Conservation (phyloP, 257 asterid species). For the Primulina tabacum region DNA sequence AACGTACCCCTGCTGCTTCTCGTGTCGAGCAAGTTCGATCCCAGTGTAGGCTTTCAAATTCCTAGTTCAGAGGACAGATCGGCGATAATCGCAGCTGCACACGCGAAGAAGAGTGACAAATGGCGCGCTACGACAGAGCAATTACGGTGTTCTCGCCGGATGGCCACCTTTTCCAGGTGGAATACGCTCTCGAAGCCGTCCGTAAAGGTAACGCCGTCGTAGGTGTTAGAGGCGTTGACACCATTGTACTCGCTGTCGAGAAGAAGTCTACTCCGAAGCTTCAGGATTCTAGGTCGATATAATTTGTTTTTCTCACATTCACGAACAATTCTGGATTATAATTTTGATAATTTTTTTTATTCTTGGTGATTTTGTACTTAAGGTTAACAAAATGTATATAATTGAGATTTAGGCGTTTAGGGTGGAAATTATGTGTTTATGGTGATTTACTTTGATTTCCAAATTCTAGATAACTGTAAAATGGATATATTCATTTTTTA, state of each 20-base stretch:
- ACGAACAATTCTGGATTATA: background rate
- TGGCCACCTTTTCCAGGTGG: conserved; percentile 66
- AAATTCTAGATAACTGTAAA: too few relatives aligned
- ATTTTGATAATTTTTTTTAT: too few relatives aligned
- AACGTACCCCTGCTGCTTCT: background rate
- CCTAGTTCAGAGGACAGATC: background rate
- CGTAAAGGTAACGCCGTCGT: conserved; percentile 69
- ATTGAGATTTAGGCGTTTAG: too few relatives aligned
- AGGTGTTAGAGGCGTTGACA: conserved; percentile 59
- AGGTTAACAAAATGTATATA: too few relatives aligned
- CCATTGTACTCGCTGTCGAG: conserved; percentile 60
- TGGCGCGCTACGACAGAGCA: conserved; percentile 71
- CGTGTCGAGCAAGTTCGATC: background rate
- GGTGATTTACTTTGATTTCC: background rate
- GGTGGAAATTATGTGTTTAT: background rate
- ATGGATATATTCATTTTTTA: too few relatives aligned
- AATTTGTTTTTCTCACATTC: background rate
- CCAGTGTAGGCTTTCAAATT: background rate
- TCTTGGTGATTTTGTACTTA: background rate
- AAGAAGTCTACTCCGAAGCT: conserved; percentile 67
- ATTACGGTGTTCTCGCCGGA: conserved; percentile 73
- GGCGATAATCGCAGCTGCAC: background rate
- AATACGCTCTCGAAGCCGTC: conserved; percentile 67
- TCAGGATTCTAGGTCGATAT: conserved; percentile 52
- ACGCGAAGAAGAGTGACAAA: background rate